Conservation (phyloP, 2,329 filamentous ascomycete genomes). For the Ceratocystis smalleyi region DNA sequence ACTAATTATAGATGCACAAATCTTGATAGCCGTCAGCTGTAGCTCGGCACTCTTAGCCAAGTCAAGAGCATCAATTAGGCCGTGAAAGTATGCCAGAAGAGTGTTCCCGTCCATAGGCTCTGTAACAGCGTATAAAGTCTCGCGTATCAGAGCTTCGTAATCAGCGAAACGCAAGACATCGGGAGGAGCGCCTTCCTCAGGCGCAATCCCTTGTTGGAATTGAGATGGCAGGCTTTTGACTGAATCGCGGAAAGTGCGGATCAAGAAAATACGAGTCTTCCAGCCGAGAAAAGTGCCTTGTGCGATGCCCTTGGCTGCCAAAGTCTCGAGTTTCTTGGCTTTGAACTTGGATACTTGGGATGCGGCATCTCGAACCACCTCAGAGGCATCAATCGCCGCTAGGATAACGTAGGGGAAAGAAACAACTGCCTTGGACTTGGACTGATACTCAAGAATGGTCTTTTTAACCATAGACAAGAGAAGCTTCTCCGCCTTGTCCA, state of each 20-base stretch:
- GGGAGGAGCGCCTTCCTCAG: neutral
- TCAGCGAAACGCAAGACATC: conserved; percentile 6
- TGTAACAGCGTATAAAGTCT: conserved; percentile 24
- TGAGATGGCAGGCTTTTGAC: conserved; percentile 1
- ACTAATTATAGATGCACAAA: conserved; percentile 22
- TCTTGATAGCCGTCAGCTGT: conserved; percentile 31
- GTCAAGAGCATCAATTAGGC: conserved; percentile 25
- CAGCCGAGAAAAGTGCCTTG: conserved; percentile 29
- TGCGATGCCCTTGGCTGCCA: conserved; percentile 24
- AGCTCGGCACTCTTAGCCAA: conserved; percentile 24
- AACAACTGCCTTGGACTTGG: neutral
- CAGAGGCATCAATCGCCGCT: conserved; percentile 16
- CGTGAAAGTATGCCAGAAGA: conserved; percentile 28
- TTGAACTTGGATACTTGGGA: conserved; percentile 17
- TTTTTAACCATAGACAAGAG: conserved; percentile 14
- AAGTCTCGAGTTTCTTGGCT: conserved; percentile 25
- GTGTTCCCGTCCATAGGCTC: conserved; percentile 22
- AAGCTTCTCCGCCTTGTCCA: conserved; percentile 18
- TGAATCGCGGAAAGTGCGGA: conserved; percentile 16
- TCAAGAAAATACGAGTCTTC: conserved; percentile 32
- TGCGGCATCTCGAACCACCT: conserved; percentile 5
- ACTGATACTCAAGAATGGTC: conserved; percentile 15
- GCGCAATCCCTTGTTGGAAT: neutral
- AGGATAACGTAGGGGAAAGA: conserved; percentile 16
- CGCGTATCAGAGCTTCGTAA: conserved; percentile 23